Evolutionary conservation across 352 stramenopile species (phyloP).

Genomic region (Globisporangium spinosum): DNA sequence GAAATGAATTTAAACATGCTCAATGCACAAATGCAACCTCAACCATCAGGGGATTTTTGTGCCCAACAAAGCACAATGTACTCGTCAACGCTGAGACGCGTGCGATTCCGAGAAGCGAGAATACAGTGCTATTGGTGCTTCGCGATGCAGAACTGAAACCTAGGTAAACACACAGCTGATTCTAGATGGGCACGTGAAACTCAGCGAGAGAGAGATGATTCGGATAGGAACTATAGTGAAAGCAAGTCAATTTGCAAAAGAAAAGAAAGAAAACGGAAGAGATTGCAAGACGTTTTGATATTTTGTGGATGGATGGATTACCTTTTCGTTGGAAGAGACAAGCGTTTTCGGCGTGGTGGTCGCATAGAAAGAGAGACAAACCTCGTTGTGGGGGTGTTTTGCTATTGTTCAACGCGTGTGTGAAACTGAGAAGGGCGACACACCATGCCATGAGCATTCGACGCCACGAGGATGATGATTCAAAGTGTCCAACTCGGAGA

Average conservation of each 20-base stretch:
- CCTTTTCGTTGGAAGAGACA: not conserved
- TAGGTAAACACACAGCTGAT: not conserved
- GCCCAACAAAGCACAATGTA: no score
- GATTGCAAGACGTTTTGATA: not conserved
- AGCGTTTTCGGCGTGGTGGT: not conserved
- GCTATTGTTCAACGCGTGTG: not conserved
- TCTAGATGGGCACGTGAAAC: not conserved
- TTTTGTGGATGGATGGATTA: not conserved
- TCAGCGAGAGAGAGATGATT: not conserved
- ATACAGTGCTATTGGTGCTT: not conserved
- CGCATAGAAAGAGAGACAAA: not conserved
- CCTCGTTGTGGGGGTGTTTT: not conserved
- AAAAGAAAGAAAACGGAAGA: not conserved
- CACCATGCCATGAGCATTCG: not conserved
- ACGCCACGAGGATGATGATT: not conserved
- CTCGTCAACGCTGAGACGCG: no score
- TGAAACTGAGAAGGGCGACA: not conserved
- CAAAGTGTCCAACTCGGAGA: not conserved
- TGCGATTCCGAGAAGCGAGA: not conserved
- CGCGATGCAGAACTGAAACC: not conserved
- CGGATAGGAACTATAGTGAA: not conserved
- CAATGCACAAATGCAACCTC: no score
- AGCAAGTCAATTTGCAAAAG: not conserved
- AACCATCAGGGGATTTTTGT: no score
- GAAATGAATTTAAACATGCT: not conserved